Evolutionary conservation across 495 filamentous ascomycete genomes (phyloP).

Genomic region (Rhypophila decipiens): DNA sequence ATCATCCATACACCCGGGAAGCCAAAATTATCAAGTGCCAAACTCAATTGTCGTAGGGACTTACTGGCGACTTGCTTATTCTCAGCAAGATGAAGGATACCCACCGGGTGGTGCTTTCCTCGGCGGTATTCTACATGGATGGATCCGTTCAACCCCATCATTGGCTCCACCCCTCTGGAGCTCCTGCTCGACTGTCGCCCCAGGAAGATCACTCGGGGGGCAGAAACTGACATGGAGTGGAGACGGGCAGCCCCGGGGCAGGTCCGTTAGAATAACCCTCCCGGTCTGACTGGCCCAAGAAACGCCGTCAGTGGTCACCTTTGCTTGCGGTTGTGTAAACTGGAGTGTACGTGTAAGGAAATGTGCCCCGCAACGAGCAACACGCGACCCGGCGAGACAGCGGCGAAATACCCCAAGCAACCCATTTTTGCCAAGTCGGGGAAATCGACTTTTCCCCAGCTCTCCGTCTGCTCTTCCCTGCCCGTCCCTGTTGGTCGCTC

Average conservation of each 20-base stretch:
- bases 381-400: constrained; percentile 26
- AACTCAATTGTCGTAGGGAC: too few species aligned
- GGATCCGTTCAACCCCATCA: background rate
- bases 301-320: too few species aligned
- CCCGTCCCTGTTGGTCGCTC: constrained; percentile 8
- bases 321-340: too few species aligned
- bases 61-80: too few species aligned
- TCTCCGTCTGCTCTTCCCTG: constrained; percentile 18
- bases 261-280: too few species aligned
- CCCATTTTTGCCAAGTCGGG: constrained; percentile 22
- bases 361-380: constrained; percentile 18
- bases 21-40: background rate
- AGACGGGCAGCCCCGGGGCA: too few species aligned
- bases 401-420: constrained; percentile 30
- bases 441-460: constrained; percentile 18
- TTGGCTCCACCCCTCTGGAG: constrained; percentile 1
- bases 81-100: constrained; percentile 9
- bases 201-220: background rate
- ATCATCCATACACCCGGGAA: background rate
- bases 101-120: constrained; percentile 1
- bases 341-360: too few species aligned
- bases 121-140: constrained; percentile 28
- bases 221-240: too few species aligned
- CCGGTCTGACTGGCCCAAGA: too few species aligned
- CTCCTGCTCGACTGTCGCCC: background rate